Evolutionary conservation across 179 eudicot species (phyloP), one percentile per base, ranked within the genome.

Genomic region (Beta corolliflora): DNA sequence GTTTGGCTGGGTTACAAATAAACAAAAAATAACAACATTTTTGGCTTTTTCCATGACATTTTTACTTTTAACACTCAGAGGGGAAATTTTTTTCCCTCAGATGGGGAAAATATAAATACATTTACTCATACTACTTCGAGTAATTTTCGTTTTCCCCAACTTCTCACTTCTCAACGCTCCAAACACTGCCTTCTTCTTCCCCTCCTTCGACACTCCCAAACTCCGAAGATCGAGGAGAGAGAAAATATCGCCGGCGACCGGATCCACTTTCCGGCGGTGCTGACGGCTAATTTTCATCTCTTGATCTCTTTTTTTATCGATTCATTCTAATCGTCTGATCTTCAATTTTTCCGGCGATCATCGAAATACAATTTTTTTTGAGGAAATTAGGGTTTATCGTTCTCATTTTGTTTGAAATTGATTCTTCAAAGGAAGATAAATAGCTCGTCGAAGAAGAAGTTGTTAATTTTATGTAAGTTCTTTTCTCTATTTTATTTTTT

Each of bases 231-330:
- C 66, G 41, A 56, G 76, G 76, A 79, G 76, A 79, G 67, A 68
- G 61, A 69, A 70, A 6, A 46, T 44, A 36, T 79, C 75, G 81
- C 75, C 75, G 81, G 53, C 65, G 25, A 53, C 25, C 75, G 54
- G 76, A 79, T 79, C 75, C 19, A 21, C 9, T 44, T 55, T 45
- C 66, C 81, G 81, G 75, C 81, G 76, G 53, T 71, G 48, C 11
- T 31, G 23, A 10, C 67, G 54, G 54, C 21, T 50, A n/a, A 29
- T 65, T 4, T 54, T 67, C 14, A 54, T 31, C 65, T 63, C 21
- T 70, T 52, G 76, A 59, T 71, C 75, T 69, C 68, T 56, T 70
- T n/a, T 70, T 36, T 67, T 19, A 9, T 69, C 53, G 2, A 69
- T 44, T 44, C 21, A 5, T 13, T 15, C 66, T 31, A 19, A 31